A percentile compares a stretch with the other conserved stretches of the same genome.
Evolutionary conservation across 345 rosid species (phyloP).

Genomic region (Salix udensis): DNA sequence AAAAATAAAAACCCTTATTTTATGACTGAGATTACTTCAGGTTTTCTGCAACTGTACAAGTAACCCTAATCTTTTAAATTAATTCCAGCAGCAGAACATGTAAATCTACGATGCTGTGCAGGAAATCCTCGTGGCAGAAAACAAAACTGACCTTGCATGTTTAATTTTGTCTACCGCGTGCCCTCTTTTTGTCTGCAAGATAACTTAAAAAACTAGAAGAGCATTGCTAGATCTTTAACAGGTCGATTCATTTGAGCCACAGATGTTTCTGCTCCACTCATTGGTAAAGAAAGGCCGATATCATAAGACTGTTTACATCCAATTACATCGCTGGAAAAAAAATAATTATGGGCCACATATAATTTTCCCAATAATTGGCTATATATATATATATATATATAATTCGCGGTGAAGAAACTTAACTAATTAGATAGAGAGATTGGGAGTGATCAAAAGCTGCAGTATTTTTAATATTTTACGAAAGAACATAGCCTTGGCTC

Average conservation of each 20-base stretch:
- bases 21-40: no score
- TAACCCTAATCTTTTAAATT: background rate
- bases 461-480: background rate
- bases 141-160: conserved; percentile 3
- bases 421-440: background rate
- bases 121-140: background rate
- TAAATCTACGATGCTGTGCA: background rate
- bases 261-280: background rate
- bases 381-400: no score
- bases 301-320: background rate
- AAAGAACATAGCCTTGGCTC: background rate
- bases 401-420: no score
- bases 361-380: no score
- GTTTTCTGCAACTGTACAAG: background rate
- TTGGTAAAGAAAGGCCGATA: background rate
- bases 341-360: background rate
- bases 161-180: background rate
- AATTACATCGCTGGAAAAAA: background rate
- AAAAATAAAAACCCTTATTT: no score
- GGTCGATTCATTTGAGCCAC: background rate
- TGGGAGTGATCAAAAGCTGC: background rate
- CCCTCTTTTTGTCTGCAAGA: background rate
- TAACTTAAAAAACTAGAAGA: background rate
- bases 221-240: no score
- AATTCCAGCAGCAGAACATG: background rate